Base-by-base conservation (phyloP, 805 yeast species). In the Blastobotrys muscicola region DNA sequence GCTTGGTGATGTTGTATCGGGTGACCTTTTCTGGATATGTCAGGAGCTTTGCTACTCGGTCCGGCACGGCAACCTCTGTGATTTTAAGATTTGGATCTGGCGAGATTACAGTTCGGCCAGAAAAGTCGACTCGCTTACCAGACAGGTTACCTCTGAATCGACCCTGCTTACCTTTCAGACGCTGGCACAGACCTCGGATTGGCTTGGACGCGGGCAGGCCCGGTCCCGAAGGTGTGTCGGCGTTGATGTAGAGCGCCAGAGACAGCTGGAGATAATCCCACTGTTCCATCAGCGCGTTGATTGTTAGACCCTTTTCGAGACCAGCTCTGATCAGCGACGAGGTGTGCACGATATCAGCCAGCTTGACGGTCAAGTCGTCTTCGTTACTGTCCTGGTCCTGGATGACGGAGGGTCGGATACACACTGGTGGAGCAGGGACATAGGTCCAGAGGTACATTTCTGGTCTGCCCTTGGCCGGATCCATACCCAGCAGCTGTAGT, bases 11-110 rank as follows among this genome's bases (percentile, higher is more conserved):
- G 62, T 92, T 92, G 66, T 90, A 87, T 48, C 90, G 71, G 1
- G 95, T 87, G 48, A 90, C 94, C 59, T 76, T 81, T 69, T 92
- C 99, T 0, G 99, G 99, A 61, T 84, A 92, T 0, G 99, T 92
- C 56, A 92, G 71, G 15, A 92, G 84, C 64, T 89, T 92, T 12
- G 97, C 97, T 29, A 92, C 96, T 50, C 94, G 73, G 55, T 89
- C 96, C 6, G 99, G 99, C 20, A 92, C 97, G 1, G 98, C 98
- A 35, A 92, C 99, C 65, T 92, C 96, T 65, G 92, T 97, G 50
- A 92, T 85, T 26, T 82, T 72, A 54, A 92, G 69, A 61, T 92
- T 92, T 32, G 99, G 99, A 69, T 92, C 99, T 2, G 98, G 98
- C 2, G 97, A 90, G 58, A 92, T 92, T 54, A 92, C 99, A 0